Evolutionary conservation across 495 filamentous ascomycete species (phyloP).

Genomic region (Trichocladium antarcticum): DNA sequence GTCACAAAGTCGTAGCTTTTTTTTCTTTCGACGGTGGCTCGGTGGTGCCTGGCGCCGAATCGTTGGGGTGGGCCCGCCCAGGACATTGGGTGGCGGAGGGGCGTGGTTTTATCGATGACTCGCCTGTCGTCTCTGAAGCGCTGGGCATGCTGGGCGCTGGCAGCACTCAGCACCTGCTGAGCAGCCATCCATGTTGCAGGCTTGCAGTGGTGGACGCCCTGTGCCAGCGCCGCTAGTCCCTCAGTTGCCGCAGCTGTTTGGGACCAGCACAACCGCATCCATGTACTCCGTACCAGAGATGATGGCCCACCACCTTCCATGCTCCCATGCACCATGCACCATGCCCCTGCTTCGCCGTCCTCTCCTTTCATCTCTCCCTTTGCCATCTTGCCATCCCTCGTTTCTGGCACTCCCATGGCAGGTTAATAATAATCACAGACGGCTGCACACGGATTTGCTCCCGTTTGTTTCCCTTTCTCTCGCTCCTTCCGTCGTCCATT

Average conservation of each 20-base stretch:
- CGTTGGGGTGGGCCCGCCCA: neutral
- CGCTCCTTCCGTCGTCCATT: constrained; percentile 2
- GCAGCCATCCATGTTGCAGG: too few species aligned
- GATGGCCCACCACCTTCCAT: neutral
- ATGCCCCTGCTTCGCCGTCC: neutral
- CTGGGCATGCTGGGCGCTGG: too few species aligned
- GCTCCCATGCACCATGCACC: neutral
- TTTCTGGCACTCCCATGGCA: neutral
- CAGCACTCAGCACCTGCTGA: too few species aligned
- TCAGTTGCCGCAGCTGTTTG: neutral
- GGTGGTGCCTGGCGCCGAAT: neutral
- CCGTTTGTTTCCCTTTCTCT: constrained; percentile 7
- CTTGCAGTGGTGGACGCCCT: neutral
- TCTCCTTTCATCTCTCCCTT: constrained; percentile 2
- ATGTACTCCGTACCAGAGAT: neutral
- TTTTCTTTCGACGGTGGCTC: too few species aligned
- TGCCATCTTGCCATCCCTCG: constrained; percentile 1
- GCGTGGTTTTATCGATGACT: neutral
- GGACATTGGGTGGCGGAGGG: neutral
- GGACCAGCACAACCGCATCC: neutral
- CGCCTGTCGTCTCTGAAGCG: neutral
- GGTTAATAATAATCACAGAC: constrained; percentile 4
- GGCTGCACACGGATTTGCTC: neutral
- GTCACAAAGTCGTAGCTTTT: too few species aligned
- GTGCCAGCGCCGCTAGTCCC: neutral